Percentiles rank a stretch among this genome's conserved stretches.
Evolutionary conservation across 2,329 filamentous ascomycete genomes (phyloP).

Genomic region (Geosmithia putterillii): DNA sequence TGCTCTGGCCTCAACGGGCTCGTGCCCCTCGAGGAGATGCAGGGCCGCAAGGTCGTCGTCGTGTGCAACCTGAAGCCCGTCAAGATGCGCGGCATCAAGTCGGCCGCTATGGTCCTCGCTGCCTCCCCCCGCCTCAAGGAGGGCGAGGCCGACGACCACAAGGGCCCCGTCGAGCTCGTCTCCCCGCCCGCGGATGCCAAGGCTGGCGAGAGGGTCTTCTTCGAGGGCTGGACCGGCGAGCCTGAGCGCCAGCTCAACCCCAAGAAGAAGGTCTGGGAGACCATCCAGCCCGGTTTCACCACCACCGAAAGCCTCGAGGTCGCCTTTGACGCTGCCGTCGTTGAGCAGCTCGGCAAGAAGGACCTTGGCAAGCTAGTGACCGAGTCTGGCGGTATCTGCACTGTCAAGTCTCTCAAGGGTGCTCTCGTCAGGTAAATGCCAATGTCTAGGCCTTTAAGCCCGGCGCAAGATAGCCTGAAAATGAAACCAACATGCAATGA

Average conservation of each 20-base stretch:
- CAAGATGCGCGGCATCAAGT: slow-evolving; percentile 86
- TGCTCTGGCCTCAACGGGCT: slow-evolving; percentile 95
- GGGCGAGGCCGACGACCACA: slow-evolving; percentile 76
- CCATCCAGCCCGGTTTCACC: slow-evolving; percentile 88
- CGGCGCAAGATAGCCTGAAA: too few species aligned
- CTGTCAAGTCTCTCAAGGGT: slow-evolving; percentile 66
- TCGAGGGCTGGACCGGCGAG: slow-evolving; percentile 89
- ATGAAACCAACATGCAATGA: too few species aligned
- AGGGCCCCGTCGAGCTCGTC: slow-evolving; percentile 85
- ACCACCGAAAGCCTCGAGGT: slow-evolving; percentile 74
- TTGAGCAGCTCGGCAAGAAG: slow-evolving; percentile 64
- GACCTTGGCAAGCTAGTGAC: slow-evolving; percentile 61
- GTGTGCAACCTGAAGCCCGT: slow-evolving; percentile 98
- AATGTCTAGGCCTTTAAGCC: too few species aligned
- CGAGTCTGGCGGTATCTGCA: slow-evolving; percentile 67
- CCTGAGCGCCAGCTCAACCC: slow-evolving; percentile 91
- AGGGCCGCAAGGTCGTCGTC: slow-evolving; percentile 85
- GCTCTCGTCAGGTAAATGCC: slow-evolving; percentile 66
- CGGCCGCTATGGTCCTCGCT: slow-evolving; percentile 81
- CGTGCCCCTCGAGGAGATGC: slow-evolving; percentile 90
- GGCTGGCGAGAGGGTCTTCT: slow-evolving; percentile 81
- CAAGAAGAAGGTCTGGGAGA: slow-evolving; percentile 99
- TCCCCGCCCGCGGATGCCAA: slow-evolving; percentile 64
- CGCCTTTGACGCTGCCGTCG: slow-evolving; percentile 68
- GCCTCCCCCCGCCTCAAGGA: slow-evolving; percentile 76